Evolutionary conservation across 2,329 filamentous ascomycete genomes (phyloP).

Genomic region (Monosporascus sp.): DNA sequence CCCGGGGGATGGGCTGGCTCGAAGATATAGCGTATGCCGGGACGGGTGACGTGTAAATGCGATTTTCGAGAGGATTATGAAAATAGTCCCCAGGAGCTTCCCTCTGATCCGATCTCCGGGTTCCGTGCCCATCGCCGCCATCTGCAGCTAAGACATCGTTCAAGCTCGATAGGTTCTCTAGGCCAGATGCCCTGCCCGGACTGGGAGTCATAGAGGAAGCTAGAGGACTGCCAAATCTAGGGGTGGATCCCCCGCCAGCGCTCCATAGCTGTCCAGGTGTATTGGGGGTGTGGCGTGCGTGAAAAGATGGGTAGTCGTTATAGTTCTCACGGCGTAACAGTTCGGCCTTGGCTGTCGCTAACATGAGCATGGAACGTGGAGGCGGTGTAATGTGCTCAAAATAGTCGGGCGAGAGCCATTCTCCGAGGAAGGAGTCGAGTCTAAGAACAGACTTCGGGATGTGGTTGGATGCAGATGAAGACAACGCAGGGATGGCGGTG

Average conservation of each 20-base stretch:
- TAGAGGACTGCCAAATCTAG: slow-evolving; percentile 15
- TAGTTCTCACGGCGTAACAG: slow-evolving; percentile 72
- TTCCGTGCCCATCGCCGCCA: slow-evolving; percentile 7
- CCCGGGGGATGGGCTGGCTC: slow-evolving; percentile 75
- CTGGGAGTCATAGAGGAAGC: slow-evolving; percentile 13
- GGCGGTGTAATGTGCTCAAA: slow-evolving; percentile 89
- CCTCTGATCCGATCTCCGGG: slow-evolving; percentile 1
- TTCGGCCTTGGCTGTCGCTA: slow-evolving; percentile 82
- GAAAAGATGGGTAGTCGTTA: slow-evolving; percentile 39
- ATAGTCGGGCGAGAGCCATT: slow-evolving; percentile 92
- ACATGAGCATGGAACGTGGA: slow-evolving; percentile 79
- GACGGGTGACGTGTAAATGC: slow-evolving; percentile 66
- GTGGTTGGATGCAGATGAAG: slow-evolving; percentile 3
- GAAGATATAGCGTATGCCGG: slow-evolving; percentile 80
- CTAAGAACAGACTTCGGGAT: slow-evolving; percentile 61
- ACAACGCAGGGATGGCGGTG: slow-evolving; percentile 17
- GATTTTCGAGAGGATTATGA: slow-evolving; percentile 7
- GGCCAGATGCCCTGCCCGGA: slow-evolving; percentile 6
- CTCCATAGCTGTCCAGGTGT: slow-evolving; percentile 35
- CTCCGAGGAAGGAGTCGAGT: slow-evolving; percentile 86
- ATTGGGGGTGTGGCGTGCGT: slow-evolving; percentile 19
- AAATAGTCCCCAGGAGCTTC: slow-evolving; percentile 3
- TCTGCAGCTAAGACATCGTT: slow-evolving; percentile 11
- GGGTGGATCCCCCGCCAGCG: slow-evolving; percentile 8
- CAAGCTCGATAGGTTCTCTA: slow-evolving; percentile 17